Conservation (phyloP, 306 rosid species). For the Trifolium repens region DNA sequence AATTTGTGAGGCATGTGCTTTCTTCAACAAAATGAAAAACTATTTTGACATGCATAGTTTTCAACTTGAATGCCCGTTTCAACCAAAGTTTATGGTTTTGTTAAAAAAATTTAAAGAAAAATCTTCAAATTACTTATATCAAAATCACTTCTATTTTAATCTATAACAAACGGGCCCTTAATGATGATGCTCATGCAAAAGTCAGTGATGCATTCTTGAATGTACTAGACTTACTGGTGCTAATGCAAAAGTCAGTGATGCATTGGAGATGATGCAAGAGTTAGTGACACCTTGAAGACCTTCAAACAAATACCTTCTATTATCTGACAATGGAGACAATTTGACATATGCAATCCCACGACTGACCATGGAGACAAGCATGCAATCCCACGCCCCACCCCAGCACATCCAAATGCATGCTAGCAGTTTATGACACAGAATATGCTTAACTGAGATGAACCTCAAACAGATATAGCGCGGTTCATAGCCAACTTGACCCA, state of each 20-base stretch:
- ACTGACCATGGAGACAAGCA: slow-evolving; percentile 19
- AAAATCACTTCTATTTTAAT: too few species aligned
- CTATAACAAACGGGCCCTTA: not conserved
- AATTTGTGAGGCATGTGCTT: too few species aligned
- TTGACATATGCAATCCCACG: slow-evolving; percentile 73
- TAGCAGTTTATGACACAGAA: slow-evolving; percentile 54
- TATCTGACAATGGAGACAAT: slow-evolving; percentile 67
- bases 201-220: slow-evolving; percentile 65
- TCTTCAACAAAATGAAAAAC: too few species aligned
- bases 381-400: slow-evolving; percentile 31
- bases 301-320: slow-evolving; percentile 56
- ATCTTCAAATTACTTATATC: too few species aligned
- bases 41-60: too few species aligned
- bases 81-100: too few species aligned
- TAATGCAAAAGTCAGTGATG: slow-evolving; percentile 29
- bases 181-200: slow-evolving; percentile 64
- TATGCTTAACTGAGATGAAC: slow-evolving; percentile 48
- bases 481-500: slow-evolving; percentile 92
- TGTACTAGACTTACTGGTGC: too few species aligned
- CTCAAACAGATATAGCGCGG: slow-evolving; percentile 90
- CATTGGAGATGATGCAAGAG: slow-evolving; percentile 18
- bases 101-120: too few species aligned
- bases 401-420: slow-evolving; percentile 81
- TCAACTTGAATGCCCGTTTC: too few species aligned
- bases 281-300: slow-evolving; percentile 83